Percentiles rank a stretch among this genome's conserved stretches.
phyloP scores from a whole-genome alignment of 345 rosid species.

The Eucalyptus camaldulensis region DNA sequence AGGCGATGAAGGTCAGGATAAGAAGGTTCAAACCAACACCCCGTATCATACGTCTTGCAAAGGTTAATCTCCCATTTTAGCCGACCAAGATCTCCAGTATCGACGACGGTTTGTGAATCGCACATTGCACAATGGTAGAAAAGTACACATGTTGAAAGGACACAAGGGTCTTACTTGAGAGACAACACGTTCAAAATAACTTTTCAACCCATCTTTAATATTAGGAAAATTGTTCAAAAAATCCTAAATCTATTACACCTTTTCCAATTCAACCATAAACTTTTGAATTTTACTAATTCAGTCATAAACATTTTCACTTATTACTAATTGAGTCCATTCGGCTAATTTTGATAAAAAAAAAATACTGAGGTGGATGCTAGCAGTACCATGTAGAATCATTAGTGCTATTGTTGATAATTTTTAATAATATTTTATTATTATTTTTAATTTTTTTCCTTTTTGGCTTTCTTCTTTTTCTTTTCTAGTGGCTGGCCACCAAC shows the following conservation, averaged over 20 bases:
- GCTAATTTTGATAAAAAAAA: rapidly evolving
- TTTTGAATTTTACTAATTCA: no score
- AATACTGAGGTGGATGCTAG: rapidly evolving
- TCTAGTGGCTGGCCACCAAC: rapidly evolving
- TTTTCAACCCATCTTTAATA: no score
- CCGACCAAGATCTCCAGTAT: neutral
- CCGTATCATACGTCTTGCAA: neutral
- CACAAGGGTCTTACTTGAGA: neutral
- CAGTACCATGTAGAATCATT: rapidly evolving
- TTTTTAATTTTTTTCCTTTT: no score
- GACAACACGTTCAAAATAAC: no score
- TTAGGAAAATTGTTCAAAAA: no score
- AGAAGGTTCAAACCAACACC: neutral
- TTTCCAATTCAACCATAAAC: rapidly evolving
- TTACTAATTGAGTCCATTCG: rapidly evolving
- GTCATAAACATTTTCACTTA: rapidly evolving
- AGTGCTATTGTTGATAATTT: rapidly evolving
- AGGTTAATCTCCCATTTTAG: neutral
- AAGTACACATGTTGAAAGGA: neutral
- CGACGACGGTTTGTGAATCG: neutral
- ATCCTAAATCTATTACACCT: no score
- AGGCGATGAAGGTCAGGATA: neutral
- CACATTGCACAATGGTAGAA: neutral
- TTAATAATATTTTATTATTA: no score
- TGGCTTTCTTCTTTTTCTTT: no score